These are phyloP conservation scores for Chytridiales sp. DNA, from an alignment of 371 early-diverging fungal genomes.

Conservation along the genomic window DNA sequence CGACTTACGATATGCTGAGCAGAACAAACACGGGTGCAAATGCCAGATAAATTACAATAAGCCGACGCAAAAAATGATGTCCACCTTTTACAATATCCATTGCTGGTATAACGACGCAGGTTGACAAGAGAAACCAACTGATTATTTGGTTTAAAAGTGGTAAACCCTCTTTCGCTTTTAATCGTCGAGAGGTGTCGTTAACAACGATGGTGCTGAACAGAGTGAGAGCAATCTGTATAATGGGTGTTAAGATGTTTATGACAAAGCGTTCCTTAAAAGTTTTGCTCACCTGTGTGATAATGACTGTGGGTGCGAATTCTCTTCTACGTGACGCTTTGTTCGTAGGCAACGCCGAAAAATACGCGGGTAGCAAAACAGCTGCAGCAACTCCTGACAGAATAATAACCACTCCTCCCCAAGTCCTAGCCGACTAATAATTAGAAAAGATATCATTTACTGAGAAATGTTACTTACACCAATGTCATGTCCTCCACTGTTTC, in stretches of 20 bases:
- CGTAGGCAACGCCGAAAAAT: slow-evolving; percentile 22
- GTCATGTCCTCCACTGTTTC: slow-evolving; percentile 74
- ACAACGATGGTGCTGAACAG: slow-evolving; percentile 28
- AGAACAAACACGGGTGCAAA: slow-evolving; percentile 86
- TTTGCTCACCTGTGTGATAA: slow-evolving; percentile 19
- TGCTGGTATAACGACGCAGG: slow-evolving; percentile 36
- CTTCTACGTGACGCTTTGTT: background rate
- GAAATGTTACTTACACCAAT: slow-evolving; percentile 61
- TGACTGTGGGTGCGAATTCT: slow-evolving; percentile 5
- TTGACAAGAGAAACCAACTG: slow-evolving; percentile 72
- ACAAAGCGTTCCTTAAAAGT: background rate
- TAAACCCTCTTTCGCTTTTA: slow-evolving; percentile 59
- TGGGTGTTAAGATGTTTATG: background rate
- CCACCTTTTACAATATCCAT: slow-evolving; percentile 36
- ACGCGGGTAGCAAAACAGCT: slow-evolving; percentile 24
- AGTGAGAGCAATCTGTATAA: slow-evolving; percentile 24
- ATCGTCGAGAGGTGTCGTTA: slow-evolving; percentile 30
- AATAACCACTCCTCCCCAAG: slow-evolving; percentile 34
- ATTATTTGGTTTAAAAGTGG: slow-evolving; percentile 66
- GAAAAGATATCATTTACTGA: background rate
- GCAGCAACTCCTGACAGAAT: slow-evolving; percentile 29
- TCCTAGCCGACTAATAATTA: slow-evolving; percentile 18
- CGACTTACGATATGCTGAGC: slow-evolving; percentile 73
- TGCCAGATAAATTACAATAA: slow-evolving; percentile 77
- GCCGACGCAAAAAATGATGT: slow-evolving; percentile 75